Percentiles rank a stretch among this genome's conserved stretches.
Conservation (phyloP, 1,284 basidiomycete species). For the Stygiomarasmius scandens region DNA sequence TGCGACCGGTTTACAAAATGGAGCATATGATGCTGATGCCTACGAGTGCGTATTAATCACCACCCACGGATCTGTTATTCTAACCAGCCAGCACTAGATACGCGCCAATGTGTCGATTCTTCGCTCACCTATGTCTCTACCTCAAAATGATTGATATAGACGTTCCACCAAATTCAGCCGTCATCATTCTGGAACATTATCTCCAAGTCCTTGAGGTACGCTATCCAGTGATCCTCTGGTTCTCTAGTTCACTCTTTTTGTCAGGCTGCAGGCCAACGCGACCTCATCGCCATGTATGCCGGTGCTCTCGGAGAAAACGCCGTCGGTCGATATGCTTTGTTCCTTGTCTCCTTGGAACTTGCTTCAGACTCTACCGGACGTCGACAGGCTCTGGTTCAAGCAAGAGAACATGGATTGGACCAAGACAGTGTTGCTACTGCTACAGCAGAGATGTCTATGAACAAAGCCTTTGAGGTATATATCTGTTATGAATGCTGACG, state of each 20-base stretch:
- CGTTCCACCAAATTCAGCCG: constrained; percentile 74
- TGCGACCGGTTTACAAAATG: constrained; percentile 58
- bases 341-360: constrained; percentile 83
- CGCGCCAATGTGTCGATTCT: constrained; percentile 81
- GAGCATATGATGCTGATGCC: constrained; percentile 48
- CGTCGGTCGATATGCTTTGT: constrained; percentile 90
- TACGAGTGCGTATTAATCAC: constrained; percentile 58
- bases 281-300: constrained; percentile 93
- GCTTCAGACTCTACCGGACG: constrained; percentile 71
- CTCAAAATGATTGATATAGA: constrained; percentile 80
- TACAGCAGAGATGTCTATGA: constrained; percentile 81
- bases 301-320: constrained; percentile 90
- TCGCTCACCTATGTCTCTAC: constrained; percentile 93
- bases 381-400: constrained; percentile 73
- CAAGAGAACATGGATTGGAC: constrained; percentile 84
- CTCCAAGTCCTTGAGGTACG: constrained; percentile 80
- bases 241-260: neutral
- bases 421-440: constrained; percentile 79
- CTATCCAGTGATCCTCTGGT: neutral
- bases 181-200: constrained; percentile 88
- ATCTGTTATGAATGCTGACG: neutral
- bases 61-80: constrained; percentile 8
- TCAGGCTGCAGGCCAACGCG: constrained; percentile 76
- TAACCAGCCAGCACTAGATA: constrained; percentile 46
- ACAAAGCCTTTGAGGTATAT: constrained; percentile 68